Base-by-base conservation (phyloP, 495 filamentous ascomycete species). In the Podospora sp. region DNA sequence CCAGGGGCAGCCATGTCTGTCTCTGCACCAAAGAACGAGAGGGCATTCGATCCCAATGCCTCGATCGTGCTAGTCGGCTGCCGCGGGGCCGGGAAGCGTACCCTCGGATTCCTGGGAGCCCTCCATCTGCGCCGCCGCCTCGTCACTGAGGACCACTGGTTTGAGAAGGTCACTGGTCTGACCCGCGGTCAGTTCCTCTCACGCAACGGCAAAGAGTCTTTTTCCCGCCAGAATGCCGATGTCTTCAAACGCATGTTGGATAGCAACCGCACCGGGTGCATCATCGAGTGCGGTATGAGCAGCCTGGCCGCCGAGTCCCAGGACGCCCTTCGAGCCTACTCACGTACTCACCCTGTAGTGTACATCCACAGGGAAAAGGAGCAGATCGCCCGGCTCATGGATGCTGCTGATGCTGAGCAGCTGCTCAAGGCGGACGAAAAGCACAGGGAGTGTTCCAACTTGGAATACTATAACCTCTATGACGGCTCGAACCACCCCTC, bases 381-480 rank as follows among this genome's bases (percentile, higher is more conserved):
- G 60, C 86, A 87, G 55, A 86, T 94, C 46, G 84, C 85, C 46
- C 78, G 79, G n/a, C 76, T 91, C 33, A 76, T 93, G n/a, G 83
- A 88, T 9, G 74, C 88, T 18, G 80, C 83, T 24, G 85, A 91
- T 40, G 83, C 68, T 71, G 87, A 68, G 69, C 90, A 68, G 77
- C 82, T 76, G 72, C 85, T 73, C 71, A 80, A 72, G 77, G 89
- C 73, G 22, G 81, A 82, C 72, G 78, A 85, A 24, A 75, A 79
- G 58, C 83, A 90, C 74, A 81, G 89, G 61, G 80, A 79, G 18
- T 93, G 90, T 76, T 91, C 91, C 8, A 93, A 93, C 72, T 86
- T 90, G 46, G 91, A 93, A 73, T 93, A 89, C 71, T 93, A 89
- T 79, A 95, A 95, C 69, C 74, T 92, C 50, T 86, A 79, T 69